Evolutionary conservation across 1,284 basidiomycete genomes (phyloP), one percentile per base, ranked within the genome.

Genomic region (Heliocybe sulcata): DNA sequence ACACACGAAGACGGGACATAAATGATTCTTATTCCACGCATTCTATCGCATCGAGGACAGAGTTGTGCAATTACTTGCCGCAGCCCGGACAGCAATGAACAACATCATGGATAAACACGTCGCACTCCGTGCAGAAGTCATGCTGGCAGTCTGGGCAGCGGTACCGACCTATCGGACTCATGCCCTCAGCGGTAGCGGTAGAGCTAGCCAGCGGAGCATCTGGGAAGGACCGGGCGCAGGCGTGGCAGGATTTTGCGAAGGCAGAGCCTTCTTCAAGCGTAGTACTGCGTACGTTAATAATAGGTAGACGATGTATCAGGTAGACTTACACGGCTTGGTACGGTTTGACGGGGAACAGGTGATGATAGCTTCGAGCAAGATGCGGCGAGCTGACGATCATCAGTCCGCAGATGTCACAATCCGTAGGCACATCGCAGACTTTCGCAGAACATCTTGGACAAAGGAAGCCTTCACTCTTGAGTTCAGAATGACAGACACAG

Each of bases 301-400:
- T 31, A 23, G 29, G 55, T 22, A 55, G 54, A 12, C 61, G n/a
- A 19, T 56, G 19, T 38, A 38, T 38, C 45, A 54, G 10, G 42
- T 25, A n/a, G 16, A 80, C 90, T 69, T 70, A 94, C 92, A 94
- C 82, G 11, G 88, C 80, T 57, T 79, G 71, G 69, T 89, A 96
- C 9, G 86, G 77, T 63, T 85, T 85, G 25, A 95, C 94, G 0
- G 94, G 94, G 67, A 97, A 97, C 35, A 97, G 69, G 67, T 96
- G 94, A 64, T 95, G 91, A 69, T 96, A 97, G 65, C 94, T 97
- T 60, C 96, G 77, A 22, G 96, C 96, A 50, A 99, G 77, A 74
- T 99, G 97, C 4, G 97, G 96, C 55, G 92, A 93, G 72, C 92
- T 95, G 59, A 99, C 96, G 59, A 99, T 92, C 83, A 98, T 98